Evolutionary conservation across 2,329 filamentous ascomycete species (phyloP).

Genomic region (Arthroderma uncinatum): DNA sequence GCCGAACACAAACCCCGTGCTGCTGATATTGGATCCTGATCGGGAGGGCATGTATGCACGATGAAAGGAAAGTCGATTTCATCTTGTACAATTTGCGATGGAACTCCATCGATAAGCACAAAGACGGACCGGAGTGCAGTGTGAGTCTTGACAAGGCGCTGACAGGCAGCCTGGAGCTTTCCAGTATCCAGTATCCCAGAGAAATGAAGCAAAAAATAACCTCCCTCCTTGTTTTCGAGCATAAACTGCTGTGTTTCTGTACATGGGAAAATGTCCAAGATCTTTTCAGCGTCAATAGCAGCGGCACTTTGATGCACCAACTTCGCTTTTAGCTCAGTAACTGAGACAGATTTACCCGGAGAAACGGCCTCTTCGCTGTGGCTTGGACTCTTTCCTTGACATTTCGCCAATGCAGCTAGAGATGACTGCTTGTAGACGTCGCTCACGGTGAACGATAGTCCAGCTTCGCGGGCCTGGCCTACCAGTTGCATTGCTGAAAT

Average conservation of each 20-base stretch:
- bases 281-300: background rate
- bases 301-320: no score
- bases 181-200: background rate
- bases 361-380: no score
- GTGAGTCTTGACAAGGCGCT: background rate
- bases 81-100: background rate
- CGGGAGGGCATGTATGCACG: conserved; percentile 27
- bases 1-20: background rate
- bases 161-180: background rate
- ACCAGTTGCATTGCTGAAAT: conserved; percentile 14
- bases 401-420: no score
- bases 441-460: no score
- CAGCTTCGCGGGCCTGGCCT: no score
- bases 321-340: background rate
- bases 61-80: background rate
- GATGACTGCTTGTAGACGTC: no score
- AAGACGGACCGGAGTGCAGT: conserved; percentile 4
- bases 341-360: background rate
- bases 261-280: background rate
- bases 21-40: background rate
- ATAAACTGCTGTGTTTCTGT: background rate
- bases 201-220: background rate
- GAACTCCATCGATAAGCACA: background rate
- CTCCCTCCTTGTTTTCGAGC: no score
- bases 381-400: no score